A percentile compares a stretch with the other conserved stretches of the same genome.
Conservation (phyloP, 73 alveolate genomes). For the Paramecium sonneborni region DNA sequence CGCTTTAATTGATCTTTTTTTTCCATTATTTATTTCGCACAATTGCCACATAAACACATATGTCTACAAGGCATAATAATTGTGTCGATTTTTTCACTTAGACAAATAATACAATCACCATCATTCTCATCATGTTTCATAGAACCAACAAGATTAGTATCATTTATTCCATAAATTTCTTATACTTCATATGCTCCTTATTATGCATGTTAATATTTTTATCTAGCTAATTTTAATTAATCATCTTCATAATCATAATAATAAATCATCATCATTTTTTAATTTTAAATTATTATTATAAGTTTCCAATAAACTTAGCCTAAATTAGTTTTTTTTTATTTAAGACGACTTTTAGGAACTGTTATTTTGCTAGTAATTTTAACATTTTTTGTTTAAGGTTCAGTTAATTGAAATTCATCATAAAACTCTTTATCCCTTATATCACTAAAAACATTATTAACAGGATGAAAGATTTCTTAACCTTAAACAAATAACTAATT, state of each 20-base stretch:
- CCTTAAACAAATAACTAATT: neutral
- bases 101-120: slow-evolving; percentile 16
- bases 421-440: neutral
- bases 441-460: neutral
- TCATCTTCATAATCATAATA: neutral
- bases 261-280: neutral
- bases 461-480: neutral
- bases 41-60: slow-evolving; percentile 25
- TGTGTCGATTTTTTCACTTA: slow-evolving; percentile 15
- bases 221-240: neutral
- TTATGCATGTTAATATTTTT: neutral
- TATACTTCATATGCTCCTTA: slow-evolving; percentile 7
- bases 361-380: neutral
- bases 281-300: neutral
- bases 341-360: neutral
- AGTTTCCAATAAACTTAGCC: neutral
- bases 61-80: slow-evolving; percentile 57
- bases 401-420: neutral
- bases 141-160: neutral
- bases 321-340: neutral
- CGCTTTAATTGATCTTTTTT: neutral
- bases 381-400: neutral
- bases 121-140: neutral
- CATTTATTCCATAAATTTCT: slow-evolving; percentile 42
- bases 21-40: slow-evolving; percentile 1